Evolutionary conservation across 441 rosid species (phyloP).

Genomic region (Corymbia calophylla): DNA sequence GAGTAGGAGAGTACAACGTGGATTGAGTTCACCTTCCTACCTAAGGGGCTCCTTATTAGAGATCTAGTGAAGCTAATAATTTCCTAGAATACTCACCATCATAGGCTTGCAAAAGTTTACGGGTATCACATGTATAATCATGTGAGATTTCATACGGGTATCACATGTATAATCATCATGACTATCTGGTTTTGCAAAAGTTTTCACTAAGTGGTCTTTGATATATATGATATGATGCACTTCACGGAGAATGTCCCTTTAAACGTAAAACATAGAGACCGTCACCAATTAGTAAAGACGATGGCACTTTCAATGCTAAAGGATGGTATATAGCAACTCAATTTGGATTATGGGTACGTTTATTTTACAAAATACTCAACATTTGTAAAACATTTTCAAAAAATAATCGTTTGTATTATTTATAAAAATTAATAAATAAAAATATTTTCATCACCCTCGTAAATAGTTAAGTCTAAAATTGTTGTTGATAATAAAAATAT

Average conservation of each 20-base stretch:
- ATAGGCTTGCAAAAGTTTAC: neutral
- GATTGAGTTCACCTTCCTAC: neutral
- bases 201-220: neutral
- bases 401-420: too few relatives aligned
- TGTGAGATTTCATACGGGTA: neutral
- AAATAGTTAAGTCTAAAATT: neutral
- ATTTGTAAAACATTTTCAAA: too few relatives aligned
- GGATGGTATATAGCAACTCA: neutral
- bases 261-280: neutral
- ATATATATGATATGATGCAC: neutral
- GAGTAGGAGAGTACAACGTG: neutral
- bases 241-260: neutral
- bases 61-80: neutral
- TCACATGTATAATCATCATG: neutral
- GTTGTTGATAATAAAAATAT: too few relatives aligned
- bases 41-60: neutral
- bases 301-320: neutral
- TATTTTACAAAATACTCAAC: accelerated
- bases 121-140: neutral
- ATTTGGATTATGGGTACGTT: accelerated
- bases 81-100: neutral
- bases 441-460: neutral
- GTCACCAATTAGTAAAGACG: neutral
- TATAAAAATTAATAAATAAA: too few relatives aligned
- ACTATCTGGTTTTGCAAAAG: neutral